Evolutionary conservation across 2,329 filamentous ascomycete species (phyloP).

Genomic region (Venturia carpophila): DNA sequence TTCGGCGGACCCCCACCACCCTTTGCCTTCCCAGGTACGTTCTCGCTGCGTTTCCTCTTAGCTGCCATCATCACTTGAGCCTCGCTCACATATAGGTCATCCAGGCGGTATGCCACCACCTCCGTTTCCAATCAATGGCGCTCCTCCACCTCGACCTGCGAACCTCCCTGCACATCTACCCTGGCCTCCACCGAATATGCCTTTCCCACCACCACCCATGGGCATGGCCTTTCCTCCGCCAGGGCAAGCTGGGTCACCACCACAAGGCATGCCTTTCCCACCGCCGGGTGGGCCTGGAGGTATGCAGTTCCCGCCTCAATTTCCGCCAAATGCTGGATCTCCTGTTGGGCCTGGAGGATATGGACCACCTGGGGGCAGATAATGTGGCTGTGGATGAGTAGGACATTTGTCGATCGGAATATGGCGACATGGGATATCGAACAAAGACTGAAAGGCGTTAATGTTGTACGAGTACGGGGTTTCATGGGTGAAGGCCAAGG

Average conservation of each 20-base stretch:
- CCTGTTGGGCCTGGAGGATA: slow-evolving; percentile 11
- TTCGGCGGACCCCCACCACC: slow-evolving; percentile 42
- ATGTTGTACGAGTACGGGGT: slow-evolving; percentile 4
- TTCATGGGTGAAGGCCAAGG: not conserved
- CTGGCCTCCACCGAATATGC: slow-evolving; percentile 27
- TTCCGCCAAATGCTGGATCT: slow-evolving; percentile 25
- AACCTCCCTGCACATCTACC: slow-evolving; percentile 17
- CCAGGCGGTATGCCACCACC: slow-evolving; percentile 27
- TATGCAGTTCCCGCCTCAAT: slow-evolving; percentile 21
- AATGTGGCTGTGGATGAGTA: not conserved
- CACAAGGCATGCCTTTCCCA: slow-evolving; percentile 25
- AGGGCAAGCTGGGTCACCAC: slow-evolving; percentile 25
- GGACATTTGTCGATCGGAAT: too few relatives aligned
- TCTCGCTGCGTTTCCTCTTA: slow-evolving; percentile 16
- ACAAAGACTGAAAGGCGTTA: not conserved
- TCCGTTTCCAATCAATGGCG: slow-evolving; percentile 25
- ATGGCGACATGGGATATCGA: not conserved
- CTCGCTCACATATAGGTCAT: slow-evolving; percentile 32
- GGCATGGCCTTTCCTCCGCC: slow-evolving; percentile 27
- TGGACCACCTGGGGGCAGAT: slow-evolving; percentile 12
- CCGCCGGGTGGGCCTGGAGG: slow-evolving; percentile 20
- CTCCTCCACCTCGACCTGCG: slow-evolving; percentile 27
- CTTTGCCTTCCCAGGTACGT: slow-evolving; percentile 56
- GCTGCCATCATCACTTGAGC: slow-evolving; percentile 19
- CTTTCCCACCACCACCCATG: slow-evolving; percentile 24